These are phyloP conservation scores for Chlamydomonas sp. DNA, from an alignment of 139 green algal species.

Conservation along the genomic window DNA sequence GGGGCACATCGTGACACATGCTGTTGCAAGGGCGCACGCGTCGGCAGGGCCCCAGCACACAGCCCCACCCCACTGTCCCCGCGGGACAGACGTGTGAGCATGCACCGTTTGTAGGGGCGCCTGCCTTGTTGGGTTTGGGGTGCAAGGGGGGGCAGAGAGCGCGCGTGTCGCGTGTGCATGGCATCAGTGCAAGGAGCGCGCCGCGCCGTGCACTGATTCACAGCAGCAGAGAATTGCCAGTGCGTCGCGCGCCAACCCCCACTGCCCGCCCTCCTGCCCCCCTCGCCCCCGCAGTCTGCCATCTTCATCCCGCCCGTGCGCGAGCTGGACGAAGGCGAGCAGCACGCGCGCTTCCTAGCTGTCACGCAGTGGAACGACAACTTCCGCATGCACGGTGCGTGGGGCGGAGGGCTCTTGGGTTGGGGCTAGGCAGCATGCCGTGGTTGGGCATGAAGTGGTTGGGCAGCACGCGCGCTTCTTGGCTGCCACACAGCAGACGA, in stretches of 20 bases:
- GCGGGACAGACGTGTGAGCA: too few relatives aligned
- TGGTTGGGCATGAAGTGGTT: background rate
- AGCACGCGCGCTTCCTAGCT: background rate
- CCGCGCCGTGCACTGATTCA: background rate
- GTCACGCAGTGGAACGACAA: background rate
- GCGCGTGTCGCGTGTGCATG: background rate
- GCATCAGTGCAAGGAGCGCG: background rate
- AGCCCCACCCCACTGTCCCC: too few relatives aligned
- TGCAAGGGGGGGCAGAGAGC: background rate
- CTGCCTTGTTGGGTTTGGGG: background rate
- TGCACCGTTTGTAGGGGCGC: too few relatives aligned
- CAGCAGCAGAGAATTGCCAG: background rate
- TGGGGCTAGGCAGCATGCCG: background rate
- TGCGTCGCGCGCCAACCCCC: background rate
- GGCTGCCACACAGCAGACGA: background rate
- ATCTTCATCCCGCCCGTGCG: slow-evolving; percentile 9
- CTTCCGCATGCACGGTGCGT: background rate
- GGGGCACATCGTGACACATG: too few relatives aligned
- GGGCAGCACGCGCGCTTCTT: background rate
- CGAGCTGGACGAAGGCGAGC: background rate
- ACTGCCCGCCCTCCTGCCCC: background rate
- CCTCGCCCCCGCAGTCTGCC: background rate
- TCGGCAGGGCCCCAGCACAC: too few relatives aligned
- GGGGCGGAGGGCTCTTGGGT: background rate
- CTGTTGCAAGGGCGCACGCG: too few relatives aligned